Conservation (phyloP, 164 flowering plant genomes). For the Umbilicus rupestris region DNA sequence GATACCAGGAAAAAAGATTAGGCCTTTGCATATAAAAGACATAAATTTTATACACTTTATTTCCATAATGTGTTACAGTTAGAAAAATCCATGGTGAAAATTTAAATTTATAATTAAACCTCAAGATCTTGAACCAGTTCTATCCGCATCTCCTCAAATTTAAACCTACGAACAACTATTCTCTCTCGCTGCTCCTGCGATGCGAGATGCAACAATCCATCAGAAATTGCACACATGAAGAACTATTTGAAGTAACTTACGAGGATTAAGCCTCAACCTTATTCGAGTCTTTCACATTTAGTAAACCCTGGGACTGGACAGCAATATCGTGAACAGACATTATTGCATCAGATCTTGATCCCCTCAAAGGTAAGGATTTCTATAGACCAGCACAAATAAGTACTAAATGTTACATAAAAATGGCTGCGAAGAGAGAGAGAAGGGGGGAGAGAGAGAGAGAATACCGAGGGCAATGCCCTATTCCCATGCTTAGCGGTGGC, state of each 20-base stretch:
- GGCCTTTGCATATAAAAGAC: too few species aligned
- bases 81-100: too few species aligned
- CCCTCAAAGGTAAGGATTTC: constrained; percentile 54
- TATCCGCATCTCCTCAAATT: constrained; percentile 85
- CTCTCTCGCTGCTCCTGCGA: constrained; percentile 99
- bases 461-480: constrained; percentile 48
- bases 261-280: constrained; percentile 43
- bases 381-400: constrained; percentile 11
- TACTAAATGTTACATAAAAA: constrained; percentile 14
- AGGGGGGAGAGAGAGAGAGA: background rate
- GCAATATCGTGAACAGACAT: constrained; percentile 70
- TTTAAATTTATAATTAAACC: constrained; percentile 46
- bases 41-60: too few species aligned
- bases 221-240: background rate
- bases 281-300: constrained; percentile 80
- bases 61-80: too few species aligned
- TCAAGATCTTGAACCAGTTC: constrained; percentile 98
- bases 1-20: background rate
- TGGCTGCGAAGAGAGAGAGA: background rate
- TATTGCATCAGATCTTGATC: constrained; percentile 48
- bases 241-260: background rate
- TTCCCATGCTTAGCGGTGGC: constrained; percentile 52
- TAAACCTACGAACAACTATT: constrained; percentile 65
- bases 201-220: constrained; percentile 7
- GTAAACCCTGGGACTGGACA: constrained; percentile 74